These are phyloP conservation scores for Botryotinia narcissicola DNA, from an alignment of 2,329 filamentous ascomycete species.

Conservation along the genomic window DNA sequence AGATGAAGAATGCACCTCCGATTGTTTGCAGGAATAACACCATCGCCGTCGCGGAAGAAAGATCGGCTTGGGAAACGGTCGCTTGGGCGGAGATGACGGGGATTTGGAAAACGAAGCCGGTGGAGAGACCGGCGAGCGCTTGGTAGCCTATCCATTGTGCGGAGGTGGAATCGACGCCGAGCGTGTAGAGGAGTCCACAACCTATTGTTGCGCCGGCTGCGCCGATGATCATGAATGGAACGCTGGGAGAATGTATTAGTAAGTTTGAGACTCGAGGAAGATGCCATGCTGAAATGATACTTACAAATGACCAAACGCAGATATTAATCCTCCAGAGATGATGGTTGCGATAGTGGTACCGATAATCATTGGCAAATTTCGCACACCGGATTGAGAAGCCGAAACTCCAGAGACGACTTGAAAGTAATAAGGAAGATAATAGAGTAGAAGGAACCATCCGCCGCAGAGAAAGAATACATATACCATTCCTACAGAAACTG, in stretches of 20 bases:
- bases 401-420: constrained; percentile 43
- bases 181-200: constrained; percentile 57
- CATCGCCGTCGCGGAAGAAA: constrained; percentile 48
- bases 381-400: constrained; percentile 38
- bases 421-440: constrained; percentile 53
- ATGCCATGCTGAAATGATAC: neutral
- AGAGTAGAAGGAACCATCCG: constrained; percentile 46
- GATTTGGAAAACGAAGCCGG: constrained; percentile 54
- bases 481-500: constrained; percentile 45
- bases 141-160: constrained; percentile 58
- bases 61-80: constrained; percentile 43
- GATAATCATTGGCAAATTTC: constrained; percentile 43
- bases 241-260: constrained; percentile 23
- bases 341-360: constrained; percentile 39
- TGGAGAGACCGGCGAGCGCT: constrained; percentile 53
- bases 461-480: constrained; percentile 46
- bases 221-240: constrained; percentile 40
- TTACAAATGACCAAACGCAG: constrained; percentile 38
- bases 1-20: constrained; percentile 51
- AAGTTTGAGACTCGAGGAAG: neutral
- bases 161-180: constrained; percentile 47
- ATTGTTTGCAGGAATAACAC: constrained; percentile 49
- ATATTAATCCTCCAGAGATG: constrained; percentile 38
- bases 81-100: constrained; percentile 41
- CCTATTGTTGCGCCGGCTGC: constrained; percentile 36